Evolutionary conservation across 345 rosid genomes (phyloP), one percentile per base, ranked within the genome.

Genomic region (Camelina hispida): DNA sequence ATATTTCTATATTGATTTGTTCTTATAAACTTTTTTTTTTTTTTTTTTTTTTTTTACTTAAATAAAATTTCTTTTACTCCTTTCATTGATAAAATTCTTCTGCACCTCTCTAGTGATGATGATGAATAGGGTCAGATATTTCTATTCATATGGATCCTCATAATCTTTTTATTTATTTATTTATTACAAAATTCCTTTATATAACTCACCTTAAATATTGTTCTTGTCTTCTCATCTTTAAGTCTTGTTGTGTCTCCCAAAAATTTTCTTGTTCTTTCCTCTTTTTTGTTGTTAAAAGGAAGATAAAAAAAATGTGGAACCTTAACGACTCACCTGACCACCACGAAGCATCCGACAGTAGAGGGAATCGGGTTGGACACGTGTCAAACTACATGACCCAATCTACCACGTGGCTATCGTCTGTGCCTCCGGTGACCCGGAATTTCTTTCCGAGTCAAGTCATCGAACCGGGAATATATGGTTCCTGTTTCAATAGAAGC

Each of bases 401-500:
- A 48, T 38, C 60, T 1, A 7, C 2, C 40, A 68, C 68, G 68
- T 62, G 75, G 69, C 40, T 34, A 10, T 9, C 52, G 9, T 62
- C 57, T 4, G 65, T 22, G 14, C 82, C 83, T 32, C 91, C 82
- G 16, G 93, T 87, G 82, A 95, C 99, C 57, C 87, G 85, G 14
- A 88, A 92, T 72, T 92, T 95, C 77, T 92, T 95, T 44, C 99
- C 99, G 28, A 74, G 80, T 37, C 89, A 83, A 65, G 75, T 18
- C 81, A 42, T 40, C 74, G 73, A 71, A 17, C 38, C 16, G 4
- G 67, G 42, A 59, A 40, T 40, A 4, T 40, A 15, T 84, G 69
- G 8, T 14, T 40, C 68, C 9, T 81, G 85, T 44, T 87, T 88
- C 51, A 96, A 84, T 9, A 82, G 87, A 48, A 93, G 84, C 40